Conservation (phyloP, 805 yeast genomes). For the Priceomyces carsonii region DNA sequence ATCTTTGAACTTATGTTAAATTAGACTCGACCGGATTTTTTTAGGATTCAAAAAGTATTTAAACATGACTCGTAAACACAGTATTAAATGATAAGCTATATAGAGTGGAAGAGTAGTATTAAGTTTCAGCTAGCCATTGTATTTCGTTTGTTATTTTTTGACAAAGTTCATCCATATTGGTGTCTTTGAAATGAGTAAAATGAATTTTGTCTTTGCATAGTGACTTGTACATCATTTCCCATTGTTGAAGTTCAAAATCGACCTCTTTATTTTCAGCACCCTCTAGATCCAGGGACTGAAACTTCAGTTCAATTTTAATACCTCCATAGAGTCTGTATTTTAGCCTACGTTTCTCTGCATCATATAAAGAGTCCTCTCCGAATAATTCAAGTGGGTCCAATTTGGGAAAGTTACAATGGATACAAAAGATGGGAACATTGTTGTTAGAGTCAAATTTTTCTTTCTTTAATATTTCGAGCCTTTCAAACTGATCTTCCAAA, state of each 20-base stretch:
- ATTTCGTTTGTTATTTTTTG: constrained; percentile 28
- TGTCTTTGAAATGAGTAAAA: constrained; percentile 24
- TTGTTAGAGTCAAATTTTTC: constrained; percentile 18
- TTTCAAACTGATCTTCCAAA: constrained; percentile 24
- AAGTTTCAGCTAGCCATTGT: constrained; percentile 17
- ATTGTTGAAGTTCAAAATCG: constrained; percentile 34
- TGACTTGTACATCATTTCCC: constrained; percentile 27
- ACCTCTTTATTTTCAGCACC: too few species aligned
- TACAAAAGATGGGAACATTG: constrained; percentile 24
- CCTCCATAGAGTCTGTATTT: constrained; percentile 30
- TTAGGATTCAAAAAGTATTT: too few species aligned
- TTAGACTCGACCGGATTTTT: too few species aligned
- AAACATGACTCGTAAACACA: too few species aligned
- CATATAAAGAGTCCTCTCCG: constrained; percentile 25
- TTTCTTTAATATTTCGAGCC: constrained; percentile 16
- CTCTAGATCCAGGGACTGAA: too few species aligned
- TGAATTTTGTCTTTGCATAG: constrained; percentile 25
- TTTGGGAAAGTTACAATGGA: constrained; percentile 40
- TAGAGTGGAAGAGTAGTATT: too few species aligned
- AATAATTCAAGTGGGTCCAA: constrained; percentile 30
- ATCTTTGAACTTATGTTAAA: too few species aligned
- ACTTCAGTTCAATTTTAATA: too few species aligned
- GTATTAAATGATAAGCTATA: too few species aligned
- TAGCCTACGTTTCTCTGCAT: constrained; percentile 20
- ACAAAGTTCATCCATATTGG: constrained; percentile 25